Base-by-base conservation (phyloP, 2,329 filamentous ascomycete genomes). In the Fonsecaea multimorphosa region DNA sequence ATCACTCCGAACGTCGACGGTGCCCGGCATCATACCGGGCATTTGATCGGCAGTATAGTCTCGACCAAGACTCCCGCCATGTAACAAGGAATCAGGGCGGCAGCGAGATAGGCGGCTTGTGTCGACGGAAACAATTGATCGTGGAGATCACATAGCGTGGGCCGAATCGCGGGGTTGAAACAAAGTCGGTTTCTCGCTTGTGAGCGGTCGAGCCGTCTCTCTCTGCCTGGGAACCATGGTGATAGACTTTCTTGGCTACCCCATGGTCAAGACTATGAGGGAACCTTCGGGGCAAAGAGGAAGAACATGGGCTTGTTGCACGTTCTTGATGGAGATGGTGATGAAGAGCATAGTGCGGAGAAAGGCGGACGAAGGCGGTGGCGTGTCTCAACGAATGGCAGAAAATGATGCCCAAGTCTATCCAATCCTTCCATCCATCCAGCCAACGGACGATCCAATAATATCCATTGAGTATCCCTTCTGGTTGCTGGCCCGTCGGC, bases 131-230 rank as follows among this genome's bases (percentile, higher is more conserved):
- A 5, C 3, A 7, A 9, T 40, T 40, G 22, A 19, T 31, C 55
- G 32, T 27, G 55, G 34, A 16, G 29, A 32, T 52, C 27, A 27
- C 6, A 31, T 14, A 32, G 22, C n/a, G 6, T 22, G 57, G 27
- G 27, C 40, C 27, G 51, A 59, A 38, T 59, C 22, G 57, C 29
- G 57, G 57, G 57, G 57, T 59, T 46, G 24, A 32, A 29, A 51
- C 1, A 7, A 52, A 29, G 56, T 5, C 34, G 4, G 16, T n/a
- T n/a, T 14, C 38, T 40, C 38, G 38, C n/a, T 22, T 24, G 44
- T 11, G 36, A 46, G 14, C 24, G n/a, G n/a, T n/a, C n/a, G n/a
- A n/a, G n/a, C n/a, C n/a, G n/a, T n/a, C 34, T 9, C 38, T n/a
- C 34, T 27, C 7, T 27, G 40, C 57, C 19, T 22, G n/a, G n/a